Conservation (phyloP, 2,329 filamentous ascomycete genomes). For the Fusarium buxicola region DNA sequence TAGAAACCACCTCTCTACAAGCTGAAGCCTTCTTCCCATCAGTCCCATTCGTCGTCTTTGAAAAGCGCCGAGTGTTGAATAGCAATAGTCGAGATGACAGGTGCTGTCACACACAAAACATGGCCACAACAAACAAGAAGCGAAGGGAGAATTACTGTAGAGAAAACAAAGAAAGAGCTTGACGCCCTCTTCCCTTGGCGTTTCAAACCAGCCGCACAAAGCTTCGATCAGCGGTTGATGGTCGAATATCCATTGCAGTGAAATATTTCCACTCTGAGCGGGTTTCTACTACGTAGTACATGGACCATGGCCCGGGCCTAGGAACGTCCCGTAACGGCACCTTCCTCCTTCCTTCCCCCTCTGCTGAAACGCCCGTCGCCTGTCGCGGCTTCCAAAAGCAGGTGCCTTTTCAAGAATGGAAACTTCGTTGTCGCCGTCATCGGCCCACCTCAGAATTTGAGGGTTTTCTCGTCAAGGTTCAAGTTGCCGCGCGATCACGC, state of each 20-base stretch:
- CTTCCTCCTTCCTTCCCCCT: background rate
- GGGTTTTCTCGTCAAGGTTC: background rate
- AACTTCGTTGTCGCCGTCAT: slow-evolving; percentile 4
- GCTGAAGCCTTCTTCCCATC: background rate
- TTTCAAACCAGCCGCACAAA: slow-evolving; percentile 26
- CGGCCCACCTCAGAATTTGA: slow-evolving; percentile 13
- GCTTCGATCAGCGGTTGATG: slow-evolving; percentile 6
- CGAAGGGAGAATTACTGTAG: slow-evolving; percentile 1
- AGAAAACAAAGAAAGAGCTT: background rate
- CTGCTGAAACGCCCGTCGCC: slow-evolving; percentile 30
- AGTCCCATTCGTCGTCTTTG: slow-evolving; percentile 10
- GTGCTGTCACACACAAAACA: slow-evolving; percentile 4
- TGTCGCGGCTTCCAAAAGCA: slow-evolving; percentile 14
- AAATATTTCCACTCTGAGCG: background rate
- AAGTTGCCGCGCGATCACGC: background rate
- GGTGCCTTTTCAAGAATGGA: slow-evolving; percentile 9
- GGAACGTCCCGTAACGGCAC: slow-evolving; percentile 17
- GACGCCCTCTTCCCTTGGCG: slow-evolving; percentile 17
- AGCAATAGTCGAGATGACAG: slow-evolving; percentile 10
- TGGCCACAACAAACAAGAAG: slow-evolving; percentile 2
- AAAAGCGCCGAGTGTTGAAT: slow-evolving; percentile 15
- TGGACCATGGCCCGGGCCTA: slow-evolving; percentile 21
- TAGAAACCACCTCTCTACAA: background rate
- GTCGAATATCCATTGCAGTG: slow-evolving; percentile 9
- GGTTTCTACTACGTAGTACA: slow-evolving; percentile 16